Conservation (phyloP, 179 eudicot species). For the Heliamphora pulchella region DNA sequence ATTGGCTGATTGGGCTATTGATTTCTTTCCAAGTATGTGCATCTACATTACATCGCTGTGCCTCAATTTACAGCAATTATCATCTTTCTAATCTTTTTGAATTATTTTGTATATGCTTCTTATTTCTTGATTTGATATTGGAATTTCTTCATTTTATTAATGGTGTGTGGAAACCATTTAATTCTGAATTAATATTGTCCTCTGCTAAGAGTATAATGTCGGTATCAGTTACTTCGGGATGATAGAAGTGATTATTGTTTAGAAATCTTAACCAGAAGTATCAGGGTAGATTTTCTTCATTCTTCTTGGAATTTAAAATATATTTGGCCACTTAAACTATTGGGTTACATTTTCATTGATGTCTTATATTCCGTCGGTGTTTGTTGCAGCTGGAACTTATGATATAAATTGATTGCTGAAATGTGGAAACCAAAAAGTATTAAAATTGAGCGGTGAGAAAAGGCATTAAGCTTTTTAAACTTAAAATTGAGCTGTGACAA, state of each 20-base stretch:
- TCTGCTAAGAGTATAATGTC: not conserved
- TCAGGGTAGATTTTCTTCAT: not conserved
- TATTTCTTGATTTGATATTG: not conserved
- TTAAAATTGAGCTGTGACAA: too few species aligned
- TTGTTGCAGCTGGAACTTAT: not conserved
- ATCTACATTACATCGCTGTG: not conserved
- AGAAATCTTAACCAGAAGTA: not conserved
- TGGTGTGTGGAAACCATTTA: not conserved
- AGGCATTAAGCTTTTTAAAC: too few species aligned
- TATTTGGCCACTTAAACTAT: not conserved
- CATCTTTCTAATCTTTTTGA: not conserved
- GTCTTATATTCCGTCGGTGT: not conserved
- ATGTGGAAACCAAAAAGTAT: too few species aligned
- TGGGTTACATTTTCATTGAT: not conserved
- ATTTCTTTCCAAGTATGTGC: constrained; percentile 62
- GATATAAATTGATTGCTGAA: too few species aligned
- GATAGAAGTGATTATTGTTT: not conserved
- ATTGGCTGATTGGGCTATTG: constrained; percentile 94
- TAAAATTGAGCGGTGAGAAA: too few species aligned
- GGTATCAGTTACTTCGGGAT: not conserved
- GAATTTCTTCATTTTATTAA: not conserved
- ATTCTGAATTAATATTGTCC: not conserved
- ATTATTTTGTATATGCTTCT: not conserved
- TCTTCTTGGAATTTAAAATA: not conserved
- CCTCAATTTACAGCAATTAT: not conserved